Percentiles rank a stretch among this genome's conserved stretches.
phyloP scores from a whole-genome alignment of 2,329 filamentous ascomycete genomes.

The Aureobasidium uvarum region DNA sequence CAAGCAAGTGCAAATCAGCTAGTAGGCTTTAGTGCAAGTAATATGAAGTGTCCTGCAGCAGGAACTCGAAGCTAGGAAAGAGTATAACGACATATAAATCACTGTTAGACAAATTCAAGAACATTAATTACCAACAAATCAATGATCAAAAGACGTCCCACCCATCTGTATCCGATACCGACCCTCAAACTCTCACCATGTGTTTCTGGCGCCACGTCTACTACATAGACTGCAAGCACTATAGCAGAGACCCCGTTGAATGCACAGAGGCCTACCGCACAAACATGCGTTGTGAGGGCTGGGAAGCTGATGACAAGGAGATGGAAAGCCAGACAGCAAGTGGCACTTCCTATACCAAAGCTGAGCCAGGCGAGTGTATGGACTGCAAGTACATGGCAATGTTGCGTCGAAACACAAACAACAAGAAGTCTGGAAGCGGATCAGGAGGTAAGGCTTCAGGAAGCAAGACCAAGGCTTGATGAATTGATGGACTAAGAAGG shows the following conservation, averaged over 20 bases:
- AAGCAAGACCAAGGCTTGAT: neutral
- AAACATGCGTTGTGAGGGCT: neutral
- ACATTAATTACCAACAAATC: neutral
- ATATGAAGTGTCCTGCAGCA: neutral
- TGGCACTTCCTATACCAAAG: neutral
- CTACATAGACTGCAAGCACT: slow-evolving; percentile 2
- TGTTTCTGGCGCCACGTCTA: slow-evolving; percentile 1
- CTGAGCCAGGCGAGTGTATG: neutral
- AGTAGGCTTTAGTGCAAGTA: neutral
- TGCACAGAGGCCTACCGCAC: neutral
- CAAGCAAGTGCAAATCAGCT: neutral
- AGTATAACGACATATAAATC: neutral
- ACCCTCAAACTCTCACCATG: neutral
- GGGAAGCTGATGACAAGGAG: slow-evolving; percentile 4
- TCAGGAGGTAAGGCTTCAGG: neutral
- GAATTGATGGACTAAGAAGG: neutral
- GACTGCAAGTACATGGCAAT: neutral
- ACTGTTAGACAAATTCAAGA: neutral
- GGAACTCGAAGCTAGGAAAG: neutral
- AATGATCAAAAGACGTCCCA: neutral
- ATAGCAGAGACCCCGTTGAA: neutral
- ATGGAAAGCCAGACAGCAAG: neutral
- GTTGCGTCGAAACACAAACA: neutral
- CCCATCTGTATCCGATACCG: neutral
- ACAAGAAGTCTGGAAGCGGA: neutral